Base-by-base conservation (phyloP, 2,329 filamentous ascomycete genomes). In the Ophiostoma perfectum region DNA sequence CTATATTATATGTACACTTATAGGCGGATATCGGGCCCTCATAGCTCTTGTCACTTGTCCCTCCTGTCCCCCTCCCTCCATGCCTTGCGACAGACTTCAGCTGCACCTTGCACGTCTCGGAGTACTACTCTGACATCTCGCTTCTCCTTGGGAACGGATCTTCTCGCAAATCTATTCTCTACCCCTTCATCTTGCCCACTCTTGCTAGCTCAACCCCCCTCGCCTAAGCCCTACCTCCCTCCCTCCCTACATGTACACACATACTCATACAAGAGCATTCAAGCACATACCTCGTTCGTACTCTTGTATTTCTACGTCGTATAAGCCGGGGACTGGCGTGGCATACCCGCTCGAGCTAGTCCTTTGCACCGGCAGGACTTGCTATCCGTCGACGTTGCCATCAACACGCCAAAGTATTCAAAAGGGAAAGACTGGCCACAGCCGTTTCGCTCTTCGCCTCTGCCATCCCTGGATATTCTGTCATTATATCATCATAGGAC, bases 51-150 rank as follows among this genome's bases (percentile, higher is more conserved):
- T 55, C 11, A 3, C 6, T 14, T 62, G 45, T 14, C 27, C 27
- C 41, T 41, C 52, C 36, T 44, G n/a, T 42, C 16, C 27, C 42
- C 42, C 44, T 16, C 70, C 70, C 44, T 16, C 70, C 70, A 66
- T 70, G 68, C 66, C 68, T 69, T n/a, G 58, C 44, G 52, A 67
- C 70, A 45, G 36, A 64, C 64, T 71, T 71, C 70, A 71, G 70
- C 70, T 70, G 55, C 39, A 2, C n/a, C 44, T 47, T 68, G 62
- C 68, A 68, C 66, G 38, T 65, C 65, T 27, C 66, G n/a, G 49
- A 49, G 47, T 49, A 49, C 14, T 8, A 52, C 47, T 18, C 6
- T 8, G 18, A 60, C 55, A 38, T 60, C 55, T 27, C 55, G 55
- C 55, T 60, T 6, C 55, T 27, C 55, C 55, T 58, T 58, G 55